Conservation (phyloP, 2,329 filamentous ascomycete genomes). For the Neurospora sp. region DNA sequence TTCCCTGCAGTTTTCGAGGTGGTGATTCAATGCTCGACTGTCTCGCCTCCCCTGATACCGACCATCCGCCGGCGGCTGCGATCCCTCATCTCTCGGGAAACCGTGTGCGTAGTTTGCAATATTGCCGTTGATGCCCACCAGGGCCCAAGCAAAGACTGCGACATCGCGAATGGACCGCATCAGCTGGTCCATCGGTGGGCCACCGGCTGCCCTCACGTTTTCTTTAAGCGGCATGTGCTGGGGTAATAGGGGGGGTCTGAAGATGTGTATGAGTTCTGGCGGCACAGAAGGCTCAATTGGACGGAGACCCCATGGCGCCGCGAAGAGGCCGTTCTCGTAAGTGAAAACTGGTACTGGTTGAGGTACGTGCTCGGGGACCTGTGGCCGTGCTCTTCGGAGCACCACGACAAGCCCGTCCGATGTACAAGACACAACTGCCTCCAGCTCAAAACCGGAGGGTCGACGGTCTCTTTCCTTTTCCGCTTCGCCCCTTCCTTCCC, state of each 20-base stretch:
- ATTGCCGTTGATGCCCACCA: slow-evolving; percentile 70
- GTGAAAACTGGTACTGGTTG: slow-evolving; percentile 34
- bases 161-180: slow-evolving; percentile 77
- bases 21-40: background rate
- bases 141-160: slow-evolving; percentile 78
- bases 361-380: slow-evolving; percentile 50
- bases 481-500: slow-evolving; percentile 1
- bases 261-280: slow-evolving; percentile 32
- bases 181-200: slow-evolving; percentile 51
- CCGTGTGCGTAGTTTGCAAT: slow-evolving; percentile 55
- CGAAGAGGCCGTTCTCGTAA: slow-evolving; percentile 57
- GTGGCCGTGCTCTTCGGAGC: slow-evolving; percentile 61
- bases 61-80: slow-evolving; percentile 37
- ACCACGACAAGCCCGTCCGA: slow-evolving; percentile 82
- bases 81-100: slow-evolving; percentile 46
- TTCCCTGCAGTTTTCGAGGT: background rate
- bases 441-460: slow-evolving; percentile 51
- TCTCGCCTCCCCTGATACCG: background rate
- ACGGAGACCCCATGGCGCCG: slow-evolving; percentile 67
- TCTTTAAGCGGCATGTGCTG: slow-evolving; percentile 35
- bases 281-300: slow-evolving; percentile 44
- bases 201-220: slow-evolving; percentile 35
- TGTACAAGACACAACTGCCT: slow-evolving; percentile 85
- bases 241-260: slow-evolving; percentile 31
- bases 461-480: slow-evolving; percentile 13